phyloP scores from a whole-genome alignment of 148 eudicot genomes.

The Oxyria digyna region DNA sequence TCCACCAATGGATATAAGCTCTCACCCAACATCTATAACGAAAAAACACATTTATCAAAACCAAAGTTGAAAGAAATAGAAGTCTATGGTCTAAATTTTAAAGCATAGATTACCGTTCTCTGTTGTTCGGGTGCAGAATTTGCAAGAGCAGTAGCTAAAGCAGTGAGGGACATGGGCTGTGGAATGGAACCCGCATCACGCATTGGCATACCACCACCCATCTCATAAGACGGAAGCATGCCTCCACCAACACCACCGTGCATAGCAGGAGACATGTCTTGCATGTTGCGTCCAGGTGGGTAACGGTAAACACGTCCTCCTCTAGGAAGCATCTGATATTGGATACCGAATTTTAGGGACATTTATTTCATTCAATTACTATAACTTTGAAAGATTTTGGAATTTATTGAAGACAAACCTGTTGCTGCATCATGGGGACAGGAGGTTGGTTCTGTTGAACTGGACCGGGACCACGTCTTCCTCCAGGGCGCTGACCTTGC shows the following conservation, averaged over 20 bases:
- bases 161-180: conserved; percentile 8
- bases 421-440: conserved; percentile 39
- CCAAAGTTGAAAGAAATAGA: neutral
- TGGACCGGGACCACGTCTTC: conserved; percentile 43
- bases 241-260: conserved; percentile 23
- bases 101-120: conserved; percentile 12
- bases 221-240: conserved; percentile 11
- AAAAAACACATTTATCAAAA: neutral
- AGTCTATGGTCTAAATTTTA: too few species aligned
- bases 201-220: conserved; percentile 12
- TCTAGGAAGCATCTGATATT: conserved; percentile 52
- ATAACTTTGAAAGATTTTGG: neutral
- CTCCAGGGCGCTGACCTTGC: conserved; percentile 58
- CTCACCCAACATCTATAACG: conserved; percentile 6
- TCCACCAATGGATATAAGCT: conserved; percentile 15
- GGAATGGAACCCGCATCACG: neutral
- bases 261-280: conserved; percentile 25
- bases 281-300: conserved; percentile 44
- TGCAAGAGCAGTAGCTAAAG: conserved; percentile 15
- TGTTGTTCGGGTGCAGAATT: conserved; percentile 8
- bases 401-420: too few species aligned
- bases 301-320: conserved; percentile 52
- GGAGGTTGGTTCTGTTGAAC: conserved; percentile 51
- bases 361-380: too few species aligned
- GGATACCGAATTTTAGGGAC: too few species aligned